These are phyloP conservation scores for Solanum aculeatissimum DNA, from an alignment of 305 asterid genomes.

Conservation along the genomic window DNA sequence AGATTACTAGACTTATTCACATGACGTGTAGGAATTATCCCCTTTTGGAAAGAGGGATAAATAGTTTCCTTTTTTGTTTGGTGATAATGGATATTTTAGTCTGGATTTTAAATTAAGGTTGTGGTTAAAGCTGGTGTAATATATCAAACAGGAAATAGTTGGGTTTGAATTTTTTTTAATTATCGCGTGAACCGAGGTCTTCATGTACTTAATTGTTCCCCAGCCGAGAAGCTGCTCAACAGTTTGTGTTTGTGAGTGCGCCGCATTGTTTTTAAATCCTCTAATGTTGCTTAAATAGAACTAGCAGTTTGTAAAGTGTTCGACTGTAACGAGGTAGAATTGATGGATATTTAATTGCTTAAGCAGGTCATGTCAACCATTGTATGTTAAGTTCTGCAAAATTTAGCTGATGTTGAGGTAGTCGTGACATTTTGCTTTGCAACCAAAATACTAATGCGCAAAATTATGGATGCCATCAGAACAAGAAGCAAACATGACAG, in stretches of 20 bases:
- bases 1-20: background rate
- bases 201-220: background rate
- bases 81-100: background rate
- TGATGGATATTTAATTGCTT: background rate
- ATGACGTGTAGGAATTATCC: background rate
- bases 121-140: background rate
- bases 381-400: background rate
- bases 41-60: background rate
- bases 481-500: background rate
- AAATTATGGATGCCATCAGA: background rate
- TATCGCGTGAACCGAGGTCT: background rate
- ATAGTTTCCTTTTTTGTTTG: background rate
- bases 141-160: background rate
- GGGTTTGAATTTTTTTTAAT: background rate
- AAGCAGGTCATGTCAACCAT: background rate
- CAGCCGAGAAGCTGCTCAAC: background rate
- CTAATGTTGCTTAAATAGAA: background rate
- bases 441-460: background rate
- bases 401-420: background rate
- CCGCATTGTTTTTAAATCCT: background rate
- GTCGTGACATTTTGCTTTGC: background rate
- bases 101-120: background rate
- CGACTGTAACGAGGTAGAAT: background rate
- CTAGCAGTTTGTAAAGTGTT: background rate
- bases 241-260: background rate